These are phyloP conservation scores for Triadica sebifera DNA, from an alignment of 345 rosid species.

Conservation along the genomic window DNA sequence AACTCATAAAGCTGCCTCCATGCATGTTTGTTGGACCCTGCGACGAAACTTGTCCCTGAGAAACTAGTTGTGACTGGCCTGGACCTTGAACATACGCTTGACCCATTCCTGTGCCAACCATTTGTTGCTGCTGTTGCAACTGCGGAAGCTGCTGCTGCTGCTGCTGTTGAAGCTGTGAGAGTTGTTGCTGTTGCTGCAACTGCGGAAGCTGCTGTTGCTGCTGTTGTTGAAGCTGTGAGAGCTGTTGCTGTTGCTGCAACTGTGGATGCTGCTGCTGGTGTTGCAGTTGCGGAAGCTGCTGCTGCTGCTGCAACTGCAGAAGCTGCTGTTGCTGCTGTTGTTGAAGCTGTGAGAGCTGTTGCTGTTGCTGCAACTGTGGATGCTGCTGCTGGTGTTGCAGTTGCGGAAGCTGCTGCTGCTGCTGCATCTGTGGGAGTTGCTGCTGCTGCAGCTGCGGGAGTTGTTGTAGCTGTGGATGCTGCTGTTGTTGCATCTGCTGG, in stretches of 20 bases:
- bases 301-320: conserved; percentile 8
- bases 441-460: too few relatives aligned
- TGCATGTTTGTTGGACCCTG: conserved; percentile 71
- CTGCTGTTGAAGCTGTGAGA: conserved; percentile 19
- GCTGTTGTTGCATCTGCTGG: conserved; percentile 33
- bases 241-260: conserved; percentile 29
- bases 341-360: conserved; percentile 42
- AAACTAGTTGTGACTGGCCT: conserved; percentile 49
- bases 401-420: too few relatives aligned
- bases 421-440: too few relatives aligned
- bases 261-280: conserved; percentile 18
- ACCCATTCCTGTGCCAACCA: conserved; percentile 74
- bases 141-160: conserved; percentile 19
- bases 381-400: too few relatives aligned
- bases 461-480: conserved; percentile 31
- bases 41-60: conserved; percentile 67
- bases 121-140: conserved; percentile 64
- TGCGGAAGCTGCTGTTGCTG: too few relatives aligned
- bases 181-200: conserved; percentile 45
- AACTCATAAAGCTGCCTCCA: conserved; percentile 48
- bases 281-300: conserved; percentile 14
- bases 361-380: too few relatives aligned
- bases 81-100: conserved; percentile 75
- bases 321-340: conserved; percentile 34
- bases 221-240: conserved; percentile 17